Conservation (phyloP, 2,329 filamentous ascomycete genomes). For the Septoria linicola region DNA sequence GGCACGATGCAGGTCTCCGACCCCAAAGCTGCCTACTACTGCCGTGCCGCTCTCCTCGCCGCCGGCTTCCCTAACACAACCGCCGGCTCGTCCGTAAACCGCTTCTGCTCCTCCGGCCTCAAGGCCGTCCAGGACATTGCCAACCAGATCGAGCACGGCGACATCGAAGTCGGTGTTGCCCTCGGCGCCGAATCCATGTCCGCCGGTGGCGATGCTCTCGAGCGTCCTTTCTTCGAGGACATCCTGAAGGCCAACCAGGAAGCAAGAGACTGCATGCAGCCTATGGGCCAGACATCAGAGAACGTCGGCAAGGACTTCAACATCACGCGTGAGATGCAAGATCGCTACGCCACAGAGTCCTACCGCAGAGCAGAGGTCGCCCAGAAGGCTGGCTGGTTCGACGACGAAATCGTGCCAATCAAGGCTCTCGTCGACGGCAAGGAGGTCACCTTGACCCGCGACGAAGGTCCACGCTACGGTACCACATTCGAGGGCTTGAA, state of each 20-base stretch:
- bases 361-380: constrained; percentile 84
- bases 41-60: constrained; percentile 81
- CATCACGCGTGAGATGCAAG: constrained; percentile 76
- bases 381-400: constrained; percentile 87
- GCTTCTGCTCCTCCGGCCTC: constrained; percentile 95
- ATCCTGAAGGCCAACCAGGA: constrained; percentile 72
- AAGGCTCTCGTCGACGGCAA: constrained; percentile 71
- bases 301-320: constrained; percentile 91
- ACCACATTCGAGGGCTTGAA: constrained; percentile 78
- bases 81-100: constrained; percentile 78
- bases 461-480: constrained; percentile 87
- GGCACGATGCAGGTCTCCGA: constrained; percentile 65
- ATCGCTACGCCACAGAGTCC: constrained; percentile 81
- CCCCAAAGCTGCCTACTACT: constrained; percentile 82
- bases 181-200: constrained; percentile 90
- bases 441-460: constrained; percentile 74
- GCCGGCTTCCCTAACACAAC: constrained; percentile 93
- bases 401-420: constrained; percentile 92
- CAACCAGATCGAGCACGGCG: constrained; percentile 74
- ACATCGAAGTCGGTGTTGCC: constrained; percentile 84
- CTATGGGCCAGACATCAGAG: constrained; percentile 98
- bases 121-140: constrained; percentile 95
- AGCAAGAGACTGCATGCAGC: constrained; percentile 80
- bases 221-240: constrained; percentile 72
- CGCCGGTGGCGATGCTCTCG: constrained; percentile 65